A percentile compares a stretch with the other conserved stretches of the same genome.
Evolutionary conservation across 176 grass and related monocot species (phyloP).

Genomic region (Microstegium vimineum): DNA sequence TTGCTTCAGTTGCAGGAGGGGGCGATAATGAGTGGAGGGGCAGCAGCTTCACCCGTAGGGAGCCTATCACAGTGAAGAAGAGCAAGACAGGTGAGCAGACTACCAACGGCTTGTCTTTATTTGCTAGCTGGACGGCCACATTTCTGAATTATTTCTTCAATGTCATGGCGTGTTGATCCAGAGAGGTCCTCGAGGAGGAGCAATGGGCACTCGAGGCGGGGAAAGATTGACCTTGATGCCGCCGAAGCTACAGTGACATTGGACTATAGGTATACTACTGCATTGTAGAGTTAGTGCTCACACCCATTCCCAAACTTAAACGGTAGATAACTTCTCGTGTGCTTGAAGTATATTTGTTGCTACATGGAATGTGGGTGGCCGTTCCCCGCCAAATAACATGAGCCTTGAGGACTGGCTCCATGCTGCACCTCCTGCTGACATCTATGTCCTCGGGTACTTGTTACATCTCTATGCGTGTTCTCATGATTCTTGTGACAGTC

Average conservation of each 20-base stretch:
- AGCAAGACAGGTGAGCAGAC: slow-evolving; percentile 69
- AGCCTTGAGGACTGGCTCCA: slow-evolving; percentile 99
- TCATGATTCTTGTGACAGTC: not conserved
- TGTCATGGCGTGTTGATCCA: slow-evolving; percentile 17
- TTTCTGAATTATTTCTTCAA: slow-evolving; percentile 6
- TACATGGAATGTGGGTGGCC: slow-evolving; percentile 97
- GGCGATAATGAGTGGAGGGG: slow-evolving; percentile 76
- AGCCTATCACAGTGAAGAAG: slow-evolving; percentile 80
- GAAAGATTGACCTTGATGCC: slow-evolving; percentile 90
- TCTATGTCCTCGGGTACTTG: slow-evolving; percentile 89
- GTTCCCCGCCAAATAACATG: slow-evolving; percentile 73
- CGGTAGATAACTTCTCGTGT: not conserved
- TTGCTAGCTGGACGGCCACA: not conserved
- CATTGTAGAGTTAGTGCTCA: not conserved
- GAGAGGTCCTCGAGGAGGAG: slow-evolving; percentile 63
- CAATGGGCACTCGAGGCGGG: slow-evolving; percentile 50
- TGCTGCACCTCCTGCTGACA: slow-evolving; percentile 84
- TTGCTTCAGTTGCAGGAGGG: slow-evolving; percentile 41
- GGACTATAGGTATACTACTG: slow-evolving; percentile 60
- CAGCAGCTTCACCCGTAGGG: slow-evolving; percentile 73
- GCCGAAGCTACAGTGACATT: slow-evolving; percentile 80
- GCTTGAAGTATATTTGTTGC: slow-evolving; percentile 80
- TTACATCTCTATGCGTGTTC: not conserved
- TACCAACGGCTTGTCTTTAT: slow-evolving; percentile 25
- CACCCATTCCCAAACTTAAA: not conserved